Evolutionary conservation across 306 rosid genomes (phyloP), one percentile per base, ranked within the genome.

Genomic region (Calophaca sinica): DNA sequence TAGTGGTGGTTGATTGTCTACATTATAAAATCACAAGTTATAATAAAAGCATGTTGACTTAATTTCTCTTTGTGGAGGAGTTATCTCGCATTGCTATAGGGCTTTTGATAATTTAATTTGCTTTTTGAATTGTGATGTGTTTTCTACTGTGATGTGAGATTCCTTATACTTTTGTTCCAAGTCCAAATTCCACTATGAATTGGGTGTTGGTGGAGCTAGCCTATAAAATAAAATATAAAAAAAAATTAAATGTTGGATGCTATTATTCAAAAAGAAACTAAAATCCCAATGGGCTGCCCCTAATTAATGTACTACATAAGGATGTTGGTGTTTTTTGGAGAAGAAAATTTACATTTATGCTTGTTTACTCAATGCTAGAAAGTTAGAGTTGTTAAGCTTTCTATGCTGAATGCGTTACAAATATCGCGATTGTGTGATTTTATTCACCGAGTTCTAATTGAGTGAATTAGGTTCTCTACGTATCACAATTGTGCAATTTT

Each of bases 171-270:
- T 78, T 78, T 78, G 41, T 62, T 73, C 59, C 80, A 14, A 60
- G 74, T 82, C 83, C 77, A 78, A 59, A 70, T 81, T 70, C 85
- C 85, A 81, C 85, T 70, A 70, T 44, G 74, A 71, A 15, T 76
- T 81, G 42, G 39, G 64, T 81, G 73, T 66, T 75, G 76, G 81
- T 76, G 81, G 78, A 81, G 63, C 44, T 63, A 73, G 64, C 74
- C 72, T 45, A 62, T 15, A 75, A 53, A 42, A 45, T 61, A 52
- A 61, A 33, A 33, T 33, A 33, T 2, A 10, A 31, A 63, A 65
- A 9, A 15, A 31, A 20, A n/a, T 66, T 66, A 59, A 67, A 13
- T 52, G 6, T 61, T 59, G 71, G 70, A 20, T 20, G 26, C 26
- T 20, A 1, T 9, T 29, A 32, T 41, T 68, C 13, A 51, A 9